Base-by-base conservation (phyloP, 345 rosid species). In the Barbarea vulgaris region DNA sequence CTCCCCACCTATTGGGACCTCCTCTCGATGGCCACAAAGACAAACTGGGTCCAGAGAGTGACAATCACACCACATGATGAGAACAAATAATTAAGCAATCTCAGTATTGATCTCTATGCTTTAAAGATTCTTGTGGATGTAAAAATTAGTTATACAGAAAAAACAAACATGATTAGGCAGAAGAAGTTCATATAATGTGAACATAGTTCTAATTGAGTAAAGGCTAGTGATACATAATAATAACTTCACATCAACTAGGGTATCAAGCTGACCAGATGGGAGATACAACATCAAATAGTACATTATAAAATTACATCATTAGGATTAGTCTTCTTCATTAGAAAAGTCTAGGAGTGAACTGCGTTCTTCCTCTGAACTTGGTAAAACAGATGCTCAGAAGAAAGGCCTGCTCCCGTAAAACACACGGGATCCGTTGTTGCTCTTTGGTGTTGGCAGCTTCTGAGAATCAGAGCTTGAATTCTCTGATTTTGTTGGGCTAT, bases 331-430 rank as follows among this genome's bases (percentile, higher is more conserved):
- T 77, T 85, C 74, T 63, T 75, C 84, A 84, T 84, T 67, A 73
- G 77, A 60, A 72, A 79, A 72, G 80, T 79, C 89, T 88, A 81
- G 79, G 65, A 81, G 91, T 92, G 89, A 88, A 86, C 89, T 84
- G 91, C 76, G 81, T 53, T 66, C 81, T 85, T 84, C 87, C 86
- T 74, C 70, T 67, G 72, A 77, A 75, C 77, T 59, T 37, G 68
- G 77, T 64, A 70, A 77, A 71, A 71, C 62, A 71, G 47, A 39
- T 73, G 84, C 84, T 96, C 85, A 96, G 88, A 92, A 96, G 85
- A 96, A 96, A 70, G 99, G 91, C 81, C 97, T 85, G 72, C 98
- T 96, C 68, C 99, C 99, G 22, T 96, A 96, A 74, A 91, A 96
- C 87, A 91, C 97, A n/a, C 99, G 97, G 58, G 99, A 84, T 21